Evolutionary conservation across 2,329 filamentous ascomycete species (phyloP).

Genomic region (Monosporascus sp.): DNA sequence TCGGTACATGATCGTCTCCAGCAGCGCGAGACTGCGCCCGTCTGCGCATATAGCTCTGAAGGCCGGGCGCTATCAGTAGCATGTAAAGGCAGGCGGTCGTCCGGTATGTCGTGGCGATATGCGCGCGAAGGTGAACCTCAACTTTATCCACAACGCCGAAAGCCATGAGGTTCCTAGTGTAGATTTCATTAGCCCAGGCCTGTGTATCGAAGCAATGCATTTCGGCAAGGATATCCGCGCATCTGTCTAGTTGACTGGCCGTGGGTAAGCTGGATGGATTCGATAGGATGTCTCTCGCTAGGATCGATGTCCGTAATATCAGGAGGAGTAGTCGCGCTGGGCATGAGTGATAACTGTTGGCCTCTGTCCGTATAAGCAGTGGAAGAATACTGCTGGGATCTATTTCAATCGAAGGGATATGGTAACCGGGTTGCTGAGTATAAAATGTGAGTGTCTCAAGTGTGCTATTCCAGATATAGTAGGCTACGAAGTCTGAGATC

Average conservation of each 20-base stretch:
- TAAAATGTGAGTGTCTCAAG: constrained; percentile 34
- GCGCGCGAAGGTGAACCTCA: constrained; percentile 32
- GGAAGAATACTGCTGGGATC: constrained; percentile 15
- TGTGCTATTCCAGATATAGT: constrained; percentile 26
- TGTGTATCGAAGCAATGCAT: constrained; percentile 37
- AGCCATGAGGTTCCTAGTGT: constrained; percentile 20
- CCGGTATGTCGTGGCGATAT: constrained; percentile 41
- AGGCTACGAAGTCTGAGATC: constrained; percentile 38
- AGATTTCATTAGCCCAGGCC: constrained; percentile 36
- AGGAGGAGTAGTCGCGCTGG: constrained; percentile 36
- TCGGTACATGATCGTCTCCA: constrained; percentile 12
- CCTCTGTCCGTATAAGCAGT: constrained; percentile 23
- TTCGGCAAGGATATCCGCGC: constrained; percentile 34
- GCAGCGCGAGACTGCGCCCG: not conserved
- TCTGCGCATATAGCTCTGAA: constrained; percentile 12
- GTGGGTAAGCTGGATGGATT: constrained; percentile 19
- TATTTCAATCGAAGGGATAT: constrained; percentile 30
- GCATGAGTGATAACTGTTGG: constrained; percentile 26
- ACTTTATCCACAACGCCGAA: constrained; percentile 30
- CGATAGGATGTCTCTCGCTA: constrained; percentile 33
- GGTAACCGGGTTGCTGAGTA: constrained; percentile 32
- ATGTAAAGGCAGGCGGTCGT: constrained; percentile 44
- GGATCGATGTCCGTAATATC: constrained; percentile 38
- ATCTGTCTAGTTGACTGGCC: constrained; percentile 31
- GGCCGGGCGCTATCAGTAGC: constrained; percentile 28